Percentiles rank a stretch among this genome's conserved stretches.
Conservation (phyloP, 2,329 filamentous ascomycete genomes). For the Aspergillus novoparasiticus region DNA sequence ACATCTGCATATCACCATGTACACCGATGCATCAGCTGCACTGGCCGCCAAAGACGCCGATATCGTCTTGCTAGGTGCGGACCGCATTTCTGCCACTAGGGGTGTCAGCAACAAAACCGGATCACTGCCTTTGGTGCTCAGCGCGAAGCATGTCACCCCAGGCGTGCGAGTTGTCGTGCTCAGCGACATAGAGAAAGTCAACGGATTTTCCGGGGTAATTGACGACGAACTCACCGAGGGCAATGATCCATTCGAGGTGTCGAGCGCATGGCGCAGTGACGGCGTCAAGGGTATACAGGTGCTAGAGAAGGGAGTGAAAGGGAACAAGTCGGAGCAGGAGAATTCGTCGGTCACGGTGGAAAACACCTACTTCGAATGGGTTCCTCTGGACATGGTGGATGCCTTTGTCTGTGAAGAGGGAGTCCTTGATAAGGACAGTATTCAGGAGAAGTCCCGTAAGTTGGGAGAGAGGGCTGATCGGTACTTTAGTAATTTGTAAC, state of each 20-base stretch:
- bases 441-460: constrained; percentile 26
- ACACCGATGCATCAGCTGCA: constrained; percentile 63
- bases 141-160: constrained; percentile 54
- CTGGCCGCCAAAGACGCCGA: constrained; percentile 57
- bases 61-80: constrained; percentile 65
- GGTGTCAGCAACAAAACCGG: constrained; percentile 70
- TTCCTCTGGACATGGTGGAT: constrained; percentile 55
- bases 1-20: constrained; percentile 51
- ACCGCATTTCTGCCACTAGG: constrained; percentile 60
- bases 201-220: constrained; percentile 48
- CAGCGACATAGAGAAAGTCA: constrained; percentile 65
- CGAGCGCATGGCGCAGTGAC: constrained; percentile 47
- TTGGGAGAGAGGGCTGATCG: constrained; percentile 20
- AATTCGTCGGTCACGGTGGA: constrained; percentile 35
- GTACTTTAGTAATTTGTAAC: constrained; percentile 25
- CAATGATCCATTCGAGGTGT: constrained; percentile 57
- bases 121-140: constrained; percentile 60
- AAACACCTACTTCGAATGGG: constrained; percentile 64
- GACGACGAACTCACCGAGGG: constrained; percentile 54
- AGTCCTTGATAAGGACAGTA: constrained; percentile 27
- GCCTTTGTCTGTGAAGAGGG: constrained; percentile 60
- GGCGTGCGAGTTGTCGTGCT: constrained; percentile 56
- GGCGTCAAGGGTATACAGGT: constrained; percentile 27
- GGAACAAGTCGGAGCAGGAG: constrained; percentile 10
- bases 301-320: constrained; percentile 20